Conservation (phyloP, 352 stramenopile genomes). For the Globisporangium nagaii region DNA sequence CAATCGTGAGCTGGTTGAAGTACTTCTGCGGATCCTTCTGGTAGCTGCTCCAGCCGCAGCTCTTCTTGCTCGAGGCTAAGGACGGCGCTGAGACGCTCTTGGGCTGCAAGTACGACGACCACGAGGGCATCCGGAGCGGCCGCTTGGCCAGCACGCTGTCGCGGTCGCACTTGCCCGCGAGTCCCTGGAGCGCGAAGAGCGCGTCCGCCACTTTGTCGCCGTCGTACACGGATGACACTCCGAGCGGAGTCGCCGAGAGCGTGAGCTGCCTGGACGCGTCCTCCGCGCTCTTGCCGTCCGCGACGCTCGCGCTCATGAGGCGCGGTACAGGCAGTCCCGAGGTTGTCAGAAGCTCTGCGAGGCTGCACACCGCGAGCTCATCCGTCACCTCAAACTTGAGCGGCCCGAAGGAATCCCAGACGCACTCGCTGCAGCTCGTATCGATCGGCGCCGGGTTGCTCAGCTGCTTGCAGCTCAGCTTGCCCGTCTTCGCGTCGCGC, state of each 20-base stretch:
- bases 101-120: neutral
- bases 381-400: conserved; percentile 13
- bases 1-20: neutral
- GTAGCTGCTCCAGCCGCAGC: neutral
- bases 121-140: conserved; percentile 1
- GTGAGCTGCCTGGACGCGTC: conserved; percentile 1
- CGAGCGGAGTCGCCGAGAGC: neutral
- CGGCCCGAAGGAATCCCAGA: conserved; percentile 12
- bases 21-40: neutral
- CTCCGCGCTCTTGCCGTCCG: neutral
- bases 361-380: neutral
- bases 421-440: conserved; percentile 1
- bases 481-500: neutral
- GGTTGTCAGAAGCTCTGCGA: neutral
- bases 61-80: neutral
- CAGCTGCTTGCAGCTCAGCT: conserved; percentile 4
- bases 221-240: conserved; percentile 7
- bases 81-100: neutral
- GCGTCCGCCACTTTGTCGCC: neutral
- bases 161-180: conserved; percentile 1
- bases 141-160: conserved; percentile 6
- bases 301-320: conserved; percentile 4
- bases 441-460: neutral
- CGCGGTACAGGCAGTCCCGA: neutral
- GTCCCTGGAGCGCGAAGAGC: conserved; percentile 1